A percentile compares a stretch with the other conserved stretches of the same genome.
phyloP scores from a whole-genome alignment of 495 filamentous ascomycete genomes.

The Lasiosphaeris hirsuta region DNA sequence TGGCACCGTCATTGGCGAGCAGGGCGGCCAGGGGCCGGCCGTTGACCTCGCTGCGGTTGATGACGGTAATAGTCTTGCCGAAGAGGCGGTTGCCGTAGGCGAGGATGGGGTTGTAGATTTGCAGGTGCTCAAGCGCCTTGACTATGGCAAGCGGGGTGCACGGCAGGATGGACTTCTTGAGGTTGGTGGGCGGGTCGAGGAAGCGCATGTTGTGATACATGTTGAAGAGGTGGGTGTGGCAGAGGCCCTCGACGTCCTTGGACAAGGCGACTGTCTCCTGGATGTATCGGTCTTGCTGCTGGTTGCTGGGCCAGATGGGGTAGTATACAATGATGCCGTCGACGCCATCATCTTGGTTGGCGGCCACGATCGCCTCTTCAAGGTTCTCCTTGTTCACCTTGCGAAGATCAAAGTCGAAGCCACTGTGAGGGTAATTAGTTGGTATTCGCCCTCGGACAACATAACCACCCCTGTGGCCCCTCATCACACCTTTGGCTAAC shows the following conservation, averaged over 20 bases:
- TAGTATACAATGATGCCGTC: conserved; percentile 99
- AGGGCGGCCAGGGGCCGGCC: conserved; percentile 91
- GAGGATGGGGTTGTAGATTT: conserved; percentile 94
- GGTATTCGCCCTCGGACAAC: no score
- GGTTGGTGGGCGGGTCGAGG: conserved; percentile 70
- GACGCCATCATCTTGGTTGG: conserved; percentile 72
- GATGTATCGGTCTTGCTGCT: conserved; percentile 83
- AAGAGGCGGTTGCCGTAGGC: conserved; percentile 91
- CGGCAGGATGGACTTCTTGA: conserved; percentile 85
- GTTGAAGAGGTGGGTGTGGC: conserved; percentile 93
- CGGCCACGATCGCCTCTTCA: conserved; percentile 77
- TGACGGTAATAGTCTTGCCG: conserved; percentile 87
- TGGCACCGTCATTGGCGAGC: conserved; percentile 92
- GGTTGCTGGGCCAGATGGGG: conserved; percentile 77
- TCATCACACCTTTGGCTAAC: no score
- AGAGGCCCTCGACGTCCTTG: conserved; percentile 96
- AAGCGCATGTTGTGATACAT: conserved; percentile 99
- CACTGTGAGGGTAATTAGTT: conserved; percentile 48
- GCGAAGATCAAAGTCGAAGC: conserved; percentile 82
- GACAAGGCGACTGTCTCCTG: conserved; percentile 86
- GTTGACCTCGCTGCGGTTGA: conserved; percentile 94
- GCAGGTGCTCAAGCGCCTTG: conserved; percentile 92
- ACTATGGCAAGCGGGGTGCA: conserved; percentile 94
- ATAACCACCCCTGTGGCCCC: no score
- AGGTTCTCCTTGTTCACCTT: conserved; percentile 79